phyloP scores from a whole-genome alignment of 2,329 filamentous ascomycete species.

The Fusarium continuum region DNA sequence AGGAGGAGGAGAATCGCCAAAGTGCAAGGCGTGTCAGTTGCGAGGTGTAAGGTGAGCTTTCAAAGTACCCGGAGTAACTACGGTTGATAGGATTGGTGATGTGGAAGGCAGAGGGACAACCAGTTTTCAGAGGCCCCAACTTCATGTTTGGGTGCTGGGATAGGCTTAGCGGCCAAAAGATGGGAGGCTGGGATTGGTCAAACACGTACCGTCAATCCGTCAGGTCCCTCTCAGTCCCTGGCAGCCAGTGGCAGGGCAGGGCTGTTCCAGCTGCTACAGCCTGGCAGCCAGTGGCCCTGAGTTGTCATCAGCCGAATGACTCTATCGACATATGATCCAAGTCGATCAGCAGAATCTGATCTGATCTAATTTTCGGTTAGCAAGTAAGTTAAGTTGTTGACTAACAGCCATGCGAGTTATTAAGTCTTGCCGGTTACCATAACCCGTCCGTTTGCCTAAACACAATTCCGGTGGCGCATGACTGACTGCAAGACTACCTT shows the following conservation, averaged over 20 bases:
- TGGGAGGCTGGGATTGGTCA: constrained; percentile 2
- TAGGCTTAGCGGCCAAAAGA: constrained; percentile 47
- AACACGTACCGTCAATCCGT: neutral
- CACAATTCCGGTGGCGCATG: neutral
- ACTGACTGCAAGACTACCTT: no score
- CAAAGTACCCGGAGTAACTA: constrained; percentile 41
- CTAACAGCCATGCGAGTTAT: neutral
- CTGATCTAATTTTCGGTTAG: neutral
- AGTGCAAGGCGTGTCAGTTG: constrained; percentile 34
- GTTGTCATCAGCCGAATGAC: constrained; percentile 31
- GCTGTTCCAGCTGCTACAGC: constrained; percentile 29
- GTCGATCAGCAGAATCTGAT: neutral
- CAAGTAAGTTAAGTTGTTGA: neutral
- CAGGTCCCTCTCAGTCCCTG: constrained; percentile 16
- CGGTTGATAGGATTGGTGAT: constrained; percentile 45
- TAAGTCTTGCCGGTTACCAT: neutral
- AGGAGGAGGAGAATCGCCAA: constrained; percentile 25
- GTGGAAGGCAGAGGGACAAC: constrained; percentile 36
- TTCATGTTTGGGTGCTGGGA: constrained; percentile 37
- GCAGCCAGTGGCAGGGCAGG: constrained; percentile 32
- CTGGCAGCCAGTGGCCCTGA: neutral
- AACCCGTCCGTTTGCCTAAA: neutral
- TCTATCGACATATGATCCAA: constrained; percentile 19
- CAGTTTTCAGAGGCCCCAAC: constrained; percentile 20
- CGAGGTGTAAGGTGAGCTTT: constrained; percentile 40